phyloP scores from a whole-genome alignment of 1,139 yeast species.

The Meyerozyma carpophila region DNA sequence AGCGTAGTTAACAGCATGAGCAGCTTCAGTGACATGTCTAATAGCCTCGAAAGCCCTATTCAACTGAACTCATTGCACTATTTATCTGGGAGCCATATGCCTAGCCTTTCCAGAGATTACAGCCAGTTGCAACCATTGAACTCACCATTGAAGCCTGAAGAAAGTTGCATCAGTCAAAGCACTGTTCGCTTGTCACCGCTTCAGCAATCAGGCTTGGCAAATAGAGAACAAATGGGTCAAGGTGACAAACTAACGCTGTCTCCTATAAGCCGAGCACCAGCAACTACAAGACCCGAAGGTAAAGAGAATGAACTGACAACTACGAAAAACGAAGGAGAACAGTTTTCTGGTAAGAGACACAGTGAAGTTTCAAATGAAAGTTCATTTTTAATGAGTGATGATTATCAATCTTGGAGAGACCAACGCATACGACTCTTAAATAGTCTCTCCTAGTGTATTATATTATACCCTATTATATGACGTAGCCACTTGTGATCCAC shows the following conservation, averaged over 20 bases:
- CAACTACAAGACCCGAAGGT: constrained; percentile 3
- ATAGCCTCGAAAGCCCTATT: constrained; percentile 16
- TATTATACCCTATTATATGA: neutral
- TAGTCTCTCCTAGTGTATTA: constrained; percentile 3
- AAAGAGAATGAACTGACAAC: constrained; percentile 10
- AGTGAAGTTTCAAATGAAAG: constrained; percentile 27
- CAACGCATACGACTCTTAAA: constrained; percentile 34
- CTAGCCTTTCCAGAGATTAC: neutral
- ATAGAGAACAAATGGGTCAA: constrained; percentile 3
- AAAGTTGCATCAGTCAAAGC: constrained; percentile 1
- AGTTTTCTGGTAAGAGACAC: constrained; percentile 9
- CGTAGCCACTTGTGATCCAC: neutral
- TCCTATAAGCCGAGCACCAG: neutral
- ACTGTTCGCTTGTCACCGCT: neutral
- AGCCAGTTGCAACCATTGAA: constrained; percentile 26
- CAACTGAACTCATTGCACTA: neutral
- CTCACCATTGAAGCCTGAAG: constrained; percentile 18
- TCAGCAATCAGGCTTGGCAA: constrained; percentile 2
- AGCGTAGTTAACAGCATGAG: constrained; percentile 14
- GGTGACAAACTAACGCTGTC: constrained; percentile 6
- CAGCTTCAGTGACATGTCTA: constrained; percentile 3
- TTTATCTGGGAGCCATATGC: constrained; percentile 5
- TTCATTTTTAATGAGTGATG: constrained; percentile 38
- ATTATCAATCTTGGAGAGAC: constrained; percentile 37
- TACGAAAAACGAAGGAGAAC: constrained; percentile 10